Evolutionary conservation across 495 filamentous ascomycete species (phyloP).

Genomic region (Podospora anserina): DNA sequence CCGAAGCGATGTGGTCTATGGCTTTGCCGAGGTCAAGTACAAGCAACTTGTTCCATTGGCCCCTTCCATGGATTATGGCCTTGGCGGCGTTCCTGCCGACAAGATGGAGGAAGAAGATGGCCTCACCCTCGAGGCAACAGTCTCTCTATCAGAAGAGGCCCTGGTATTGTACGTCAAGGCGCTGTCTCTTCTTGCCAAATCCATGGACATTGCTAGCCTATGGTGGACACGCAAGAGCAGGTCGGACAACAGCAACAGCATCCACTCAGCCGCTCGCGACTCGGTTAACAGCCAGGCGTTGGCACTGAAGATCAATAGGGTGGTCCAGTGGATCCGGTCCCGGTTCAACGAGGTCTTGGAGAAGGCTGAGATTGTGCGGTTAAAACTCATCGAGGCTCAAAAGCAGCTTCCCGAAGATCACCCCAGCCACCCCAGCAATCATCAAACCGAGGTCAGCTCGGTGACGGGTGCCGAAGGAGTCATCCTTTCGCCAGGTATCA

Average conservation of each 20-base stretch:
- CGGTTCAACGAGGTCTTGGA: slow-evolving; percentile 96
- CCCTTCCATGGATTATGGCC: slow-evolving; percentile 68
- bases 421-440: slow-evolving; percentile 79
- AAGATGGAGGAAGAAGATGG: slow-evolving; percentile 61
- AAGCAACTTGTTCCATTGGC: slow-evolving; percentile 87
- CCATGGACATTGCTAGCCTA: slow-evolving; percentile 91
- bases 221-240: slow-evolving; percentile 85
- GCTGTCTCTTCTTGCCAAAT: slow-evolving; percentile 78
- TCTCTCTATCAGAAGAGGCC: slow-evolving; percentile 88
- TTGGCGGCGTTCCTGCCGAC: slow-evolving; percentile 53
- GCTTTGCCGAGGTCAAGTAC: slow-evolving; percentile 97
- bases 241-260: slow-evolving; percentile 54
- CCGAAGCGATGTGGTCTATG: slow-evolving; percentile 90
- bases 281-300: slow-evolving; percentile 50
- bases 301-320: slow-evolving; percentile 79
- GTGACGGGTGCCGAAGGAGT: slow-evolving; percentile 54
- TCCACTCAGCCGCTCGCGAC: slow-evolving; percentile 42
- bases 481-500: slow-evolving; percentile 66
- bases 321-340: slow-evolving; percentile 89
- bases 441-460: slow-evolving; percentile 46
- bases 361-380: slow-evolving; percentile 86
- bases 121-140: slow-evolving; percentile 79
- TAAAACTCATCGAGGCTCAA: slow-evolving; percentile 84
- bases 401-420: slow-evolving; percentile 79
- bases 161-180: slow-evolving; percentile 95